Evolutionary conservation across 306 rosid species (phyloP).

Genomic region (Rosa lucieae): DNA sequence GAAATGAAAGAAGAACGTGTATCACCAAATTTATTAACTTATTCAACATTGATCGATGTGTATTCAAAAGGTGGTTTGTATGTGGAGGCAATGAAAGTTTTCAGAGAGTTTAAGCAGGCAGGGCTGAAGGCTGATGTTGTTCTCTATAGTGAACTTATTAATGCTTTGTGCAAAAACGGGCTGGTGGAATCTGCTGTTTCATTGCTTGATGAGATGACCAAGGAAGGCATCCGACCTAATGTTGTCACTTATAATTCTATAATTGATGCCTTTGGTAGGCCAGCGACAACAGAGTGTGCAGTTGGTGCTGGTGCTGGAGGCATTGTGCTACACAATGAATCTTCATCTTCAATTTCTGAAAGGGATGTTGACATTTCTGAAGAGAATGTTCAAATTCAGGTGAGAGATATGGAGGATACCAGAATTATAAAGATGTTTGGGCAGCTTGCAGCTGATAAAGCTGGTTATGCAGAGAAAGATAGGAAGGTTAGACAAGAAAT

Average conservation of each 20-base stretch:
- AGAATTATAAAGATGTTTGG: conserved; percentile 44
- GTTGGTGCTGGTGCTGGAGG: conserved; percentile 27
- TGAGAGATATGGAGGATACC: conserved; percentile 23
- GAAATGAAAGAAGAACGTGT: conserved; percentile 63
- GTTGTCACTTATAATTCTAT: conserved; percentile 89
- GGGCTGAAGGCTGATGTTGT: conserved; percentile 87
- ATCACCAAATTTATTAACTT: conserved; percentile 66
- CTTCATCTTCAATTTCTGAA: conserved; percentile 20
- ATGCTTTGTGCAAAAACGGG: conserved; percentile 82
- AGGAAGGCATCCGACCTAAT: conserved; percentile 77
- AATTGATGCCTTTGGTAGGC: conserved; percentile 70
- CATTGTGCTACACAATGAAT: conserved; percentile 19
- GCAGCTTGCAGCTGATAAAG: conserved; percentile 62
- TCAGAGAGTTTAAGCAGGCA: conserved; percentile 61
- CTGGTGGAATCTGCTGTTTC: conserved; percentile 62
- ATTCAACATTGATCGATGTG: conserved; percentile 77
- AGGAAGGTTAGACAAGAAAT: conserved; percentile 46
- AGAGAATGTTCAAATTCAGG: conserved; percentile 24
- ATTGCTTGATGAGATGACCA: conserved; percentile 90
- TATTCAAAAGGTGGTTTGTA: conserved; percentile 82
- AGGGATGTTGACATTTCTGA: conserved; percentile 13
- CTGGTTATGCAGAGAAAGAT: conserved; percentile 42
- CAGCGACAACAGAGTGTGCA: conserved; percentile 34
- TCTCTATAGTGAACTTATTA: conserved; percentile 77
- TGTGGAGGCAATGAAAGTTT: conserved; percentile 63